These are phyloP conservation scores for Syzygium malaccense DNA, from an alignment of 441 rosid species.

Conservation along the genomic window DNA sequence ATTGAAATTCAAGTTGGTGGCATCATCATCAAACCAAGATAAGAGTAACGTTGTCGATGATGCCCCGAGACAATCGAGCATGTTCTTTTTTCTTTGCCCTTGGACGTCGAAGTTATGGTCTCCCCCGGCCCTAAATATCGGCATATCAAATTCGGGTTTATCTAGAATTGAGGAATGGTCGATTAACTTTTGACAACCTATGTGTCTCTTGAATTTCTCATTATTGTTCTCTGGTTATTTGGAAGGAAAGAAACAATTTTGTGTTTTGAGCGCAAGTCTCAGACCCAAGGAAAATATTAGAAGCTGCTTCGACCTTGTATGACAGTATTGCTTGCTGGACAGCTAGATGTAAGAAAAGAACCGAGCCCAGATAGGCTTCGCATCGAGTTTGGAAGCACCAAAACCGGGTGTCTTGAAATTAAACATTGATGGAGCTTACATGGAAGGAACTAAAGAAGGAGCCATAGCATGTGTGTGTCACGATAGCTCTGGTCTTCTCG, in stretches of 20 bases:
- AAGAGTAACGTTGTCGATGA: neutral
- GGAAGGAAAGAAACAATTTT: neutral
- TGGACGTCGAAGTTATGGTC: neutral
- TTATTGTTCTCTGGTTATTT: neutral
- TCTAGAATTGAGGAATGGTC: neutral
- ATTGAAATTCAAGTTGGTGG: neutral
- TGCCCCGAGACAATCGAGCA: neutral
- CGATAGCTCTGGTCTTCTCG: neutral
- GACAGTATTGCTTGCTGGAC: neutral
- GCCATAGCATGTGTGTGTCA: neutral
- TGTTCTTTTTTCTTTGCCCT: neutral
- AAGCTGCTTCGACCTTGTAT: neutral
- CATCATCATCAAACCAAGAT: neutral
- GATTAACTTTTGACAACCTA: neutral
- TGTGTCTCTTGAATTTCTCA: neutral
- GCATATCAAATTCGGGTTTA: neutral
- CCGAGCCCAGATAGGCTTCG: neutral
- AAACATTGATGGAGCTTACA: neutral
- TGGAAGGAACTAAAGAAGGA: neutral
- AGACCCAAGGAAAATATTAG: neutral
- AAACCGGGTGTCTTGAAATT: neutral
- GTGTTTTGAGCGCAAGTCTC: neutral
- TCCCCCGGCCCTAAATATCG: neutral
- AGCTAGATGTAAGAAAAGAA: neutral
- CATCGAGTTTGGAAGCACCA: neutral